Evolutionary conservation across 2,329 filamentous ascomycete species (phyloP), one percentile per base, ranked within the genome.

Genomic region (Curvularia sp.): DNA sequence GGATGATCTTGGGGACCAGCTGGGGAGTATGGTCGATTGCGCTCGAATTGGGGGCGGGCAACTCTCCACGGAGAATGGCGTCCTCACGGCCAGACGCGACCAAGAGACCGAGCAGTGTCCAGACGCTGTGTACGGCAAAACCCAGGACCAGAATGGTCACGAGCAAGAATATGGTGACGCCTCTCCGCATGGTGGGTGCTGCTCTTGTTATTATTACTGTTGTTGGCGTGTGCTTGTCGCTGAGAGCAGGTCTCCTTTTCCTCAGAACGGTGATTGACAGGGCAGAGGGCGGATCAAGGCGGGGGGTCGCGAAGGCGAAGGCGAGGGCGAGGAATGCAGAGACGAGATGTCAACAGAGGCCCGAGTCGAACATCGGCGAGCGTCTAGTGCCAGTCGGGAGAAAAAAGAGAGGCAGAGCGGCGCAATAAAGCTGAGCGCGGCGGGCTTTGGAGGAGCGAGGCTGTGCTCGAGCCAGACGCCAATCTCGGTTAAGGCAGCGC

Each of bases 1-100:
- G 89, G 56, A 92, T 90, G 71, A 92, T 91, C 77, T 89, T 90
- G 48, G 89, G 89, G 49, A 92, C 90, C 64, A 90, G 74, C 65
- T 87, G 86, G 9, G 84, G 82, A 47, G 80, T 79, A 48, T 82
- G 80, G 61, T 84, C 83, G 64, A 85, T 84, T 63, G 85, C 69
- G 61, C 83, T 85, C 4, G 86, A 86, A 69, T 88, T 87, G 15
- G 86, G 86, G 8, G 86, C 84, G 13, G 88, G 88, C 43, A 91
- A 82, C 66, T 91, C 89, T 51, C 85, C 82, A 63, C 83, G 83
- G 63, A 84, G 84, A 57, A 92, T 91, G 53, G 86, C 86, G 78
- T 91, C 88, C 61, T 83, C 82, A 18, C 84, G 81, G 62, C 87
- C 88, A 78, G 89, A 86, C 77, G 89, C 85, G 67, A 90, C 81